Evolutionary conservation across 352 stramenopile genomes (phyloP).

Genomic region (Pythium aphanidermatum): DNA sequence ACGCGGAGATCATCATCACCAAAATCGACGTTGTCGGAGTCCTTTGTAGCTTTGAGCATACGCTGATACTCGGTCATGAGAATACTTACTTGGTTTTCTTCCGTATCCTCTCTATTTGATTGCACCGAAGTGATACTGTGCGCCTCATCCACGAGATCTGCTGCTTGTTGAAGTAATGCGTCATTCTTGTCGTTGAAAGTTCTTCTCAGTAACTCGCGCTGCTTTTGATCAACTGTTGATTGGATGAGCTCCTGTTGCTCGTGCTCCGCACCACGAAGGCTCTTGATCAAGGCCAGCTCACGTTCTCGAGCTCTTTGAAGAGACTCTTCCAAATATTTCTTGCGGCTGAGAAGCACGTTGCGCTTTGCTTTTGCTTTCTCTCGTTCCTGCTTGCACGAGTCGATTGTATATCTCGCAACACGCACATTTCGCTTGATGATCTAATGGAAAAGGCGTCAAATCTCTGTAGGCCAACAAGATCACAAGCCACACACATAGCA

Average conservation of each 20-base stretch:
- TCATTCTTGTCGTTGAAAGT: conserved; percentile 23
- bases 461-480: no score
- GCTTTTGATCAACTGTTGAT: conserved; percentile 11
- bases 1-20: conserved; percentile 31
- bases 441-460: no score
- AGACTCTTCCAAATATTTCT: conserved; percentile 19
- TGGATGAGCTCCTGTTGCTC: conserved; percentile 12
- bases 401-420: conserved; percentile 22
- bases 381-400: conserved; percentile 30
- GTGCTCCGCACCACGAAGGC: conserved; percentile 22
- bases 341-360: conserved; percentile 16
- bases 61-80: conserved; percentile 28
- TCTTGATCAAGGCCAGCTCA: conserved; percentile 21
- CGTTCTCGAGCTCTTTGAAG: conserved; percentile 18
- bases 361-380: conserved; percentile 19
- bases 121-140: neutral
- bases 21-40: conserved; percentile 31
- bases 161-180: neutral
- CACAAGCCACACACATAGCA: neutral
- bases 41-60: conserved; percentile 24
- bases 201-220: conserved; percentile 27
- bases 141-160: conserved; percentile 2
- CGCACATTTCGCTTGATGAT: conserved; percentile 29
- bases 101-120: neutral
- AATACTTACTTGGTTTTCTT: conserved; percentile 26